Evolutionary conservation across 2,329 filamentous ascomycete genomes (phyloP), one percentile per base, ranked within the genome.

Genomic region (Pseudocercospora macadamiae): DNA sequence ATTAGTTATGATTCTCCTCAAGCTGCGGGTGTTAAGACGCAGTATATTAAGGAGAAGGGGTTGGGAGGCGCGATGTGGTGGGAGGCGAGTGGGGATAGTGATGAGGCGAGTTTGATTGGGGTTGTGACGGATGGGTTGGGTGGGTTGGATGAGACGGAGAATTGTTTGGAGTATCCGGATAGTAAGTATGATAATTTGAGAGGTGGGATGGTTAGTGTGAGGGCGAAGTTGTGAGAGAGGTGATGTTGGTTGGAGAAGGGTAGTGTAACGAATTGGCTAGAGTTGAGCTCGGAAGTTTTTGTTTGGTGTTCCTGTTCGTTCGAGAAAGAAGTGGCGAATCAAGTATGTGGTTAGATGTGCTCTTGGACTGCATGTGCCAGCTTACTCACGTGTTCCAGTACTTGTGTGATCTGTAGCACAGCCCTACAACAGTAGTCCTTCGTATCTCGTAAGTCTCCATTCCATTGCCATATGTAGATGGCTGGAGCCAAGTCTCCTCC

Each of bases 11-110:
- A 86, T 64, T 93, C 85, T 1, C 82, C 86, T 0, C 75, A 79
- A 2, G 85, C 91, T 73, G 88, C 86, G 3, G 78, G 79, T 65
- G 72, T 76, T 63, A 97, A 96, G 79, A 85, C 86, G 1, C 77
- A 83, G 6, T 96, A 86, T 72, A 84, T 97, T 70, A 83, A 80
- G 69, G 72, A 82, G 18, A 78, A 82, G 42, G 80, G 83, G 0
- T 81, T 97, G 0, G 93, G 92, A 1, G 93, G 93, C 14, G 90
- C 83, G 19, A 97, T 97, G 93, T 97, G 91, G 91, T 96, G 90
- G 90, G 93, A 97, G 77, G 90, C 86, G 68, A 93, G 89, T 70
- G 87, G 84, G 1, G 93, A 97, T 73, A 87, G 86, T 12, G 44
- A 52, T 8, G 77, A 28, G 2, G 53, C 80, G 0, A 93, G 89